Conservation (phyloP, 352 stramenopile genomes). For the Phytophthora syringae region DNA sequence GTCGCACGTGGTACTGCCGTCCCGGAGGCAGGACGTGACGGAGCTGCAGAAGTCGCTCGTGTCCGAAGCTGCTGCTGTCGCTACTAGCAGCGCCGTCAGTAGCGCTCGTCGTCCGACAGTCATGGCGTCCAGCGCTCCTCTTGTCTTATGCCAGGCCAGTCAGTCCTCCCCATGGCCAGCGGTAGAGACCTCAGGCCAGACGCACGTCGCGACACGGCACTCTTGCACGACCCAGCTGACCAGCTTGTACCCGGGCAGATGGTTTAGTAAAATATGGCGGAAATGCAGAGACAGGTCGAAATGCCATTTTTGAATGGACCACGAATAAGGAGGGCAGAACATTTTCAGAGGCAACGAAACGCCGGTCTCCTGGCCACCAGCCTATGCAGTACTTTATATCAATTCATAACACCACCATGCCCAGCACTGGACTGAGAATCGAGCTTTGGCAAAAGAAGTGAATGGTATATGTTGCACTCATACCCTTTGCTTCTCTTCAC, state of each 20-base stretch:
- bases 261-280: not conserved
- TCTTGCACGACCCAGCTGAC: conserved; percentile 30
- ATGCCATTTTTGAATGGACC: not conserved
- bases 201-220: conserved; percentile 20
- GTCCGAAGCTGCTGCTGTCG: conserved; percentile 17
- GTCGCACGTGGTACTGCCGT: conserved; percentile 39
- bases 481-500: too few species aligned
- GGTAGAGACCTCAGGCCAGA: conserved; percentile 36
- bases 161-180: not conserved
- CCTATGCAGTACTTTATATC: too few species aligned
- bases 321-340: not conserved
- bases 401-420: too few species aligned
- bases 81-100: conserved; percentile 4
- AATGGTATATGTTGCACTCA: too few species aligned
- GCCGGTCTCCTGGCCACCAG: too few species aligned
- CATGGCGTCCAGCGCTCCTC: conserved; percentile 21
- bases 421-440: too few species aligned
- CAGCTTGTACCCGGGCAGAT: conserved; percentile 5
- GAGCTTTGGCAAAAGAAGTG: too few species aligned
- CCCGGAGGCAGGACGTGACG: conserved; percentile 46
- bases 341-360: too few species aligned
- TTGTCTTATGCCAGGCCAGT: conserved; percentile 38
- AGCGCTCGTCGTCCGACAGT: conserved; percentile 15
- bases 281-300: not conserved
- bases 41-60: conserved; percentile 46